Conservation (phyloP, 305 asterid genomes). For the Rubia peregrina region DNA sequence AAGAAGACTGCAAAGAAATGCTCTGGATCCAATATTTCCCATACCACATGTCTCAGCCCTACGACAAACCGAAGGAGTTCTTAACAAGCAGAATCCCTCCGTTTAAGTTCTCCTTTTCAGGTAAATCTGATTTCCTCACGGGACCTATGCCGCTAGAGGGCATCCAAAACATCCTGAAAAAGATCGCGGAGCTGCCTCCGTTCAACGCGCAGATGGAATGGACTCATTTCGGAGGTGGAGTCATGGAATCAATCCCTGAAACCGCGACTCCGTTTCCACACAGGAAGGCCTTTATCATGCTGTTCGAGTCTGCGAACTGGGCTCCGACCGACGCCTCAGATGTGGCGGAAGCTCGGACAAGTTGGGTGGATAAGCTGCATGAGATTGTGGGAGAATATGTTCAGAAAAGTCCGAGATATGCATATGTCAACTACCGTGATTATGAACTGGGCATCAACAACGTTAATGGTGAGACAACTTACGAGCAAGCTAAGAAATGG, state of each 20-base stretch:
- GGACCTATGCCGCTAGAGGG: background rate
- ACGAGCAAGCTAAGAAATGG: constrained; percentile 9
- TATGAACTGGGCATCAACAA: background rate
- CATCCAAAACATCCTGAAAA: background rate
- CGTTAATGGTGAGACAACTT: background rate
- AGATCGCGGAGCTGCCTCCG: background rate
- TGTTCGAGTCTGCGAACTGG: constrained; percentile 4
- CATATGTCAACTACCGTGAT: background rate
- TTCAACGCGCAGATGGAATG: background rate
- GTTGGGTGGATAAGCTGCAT: background rate
- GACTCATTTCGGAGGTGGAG: constrained; percentile 8
- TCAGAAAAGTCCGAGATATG: background rate
- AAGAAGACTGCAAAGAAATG: background rate
- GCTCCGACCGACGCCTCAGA: background rate
- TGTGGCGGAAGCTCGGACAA: background rate
- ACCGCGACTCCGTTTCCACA: background rate
- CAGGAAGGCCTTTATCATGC: background rate
- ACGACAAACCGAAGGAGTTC: background rate
- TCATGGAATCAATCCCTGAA: constrained; percentile 4
- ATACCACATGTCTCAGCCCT: constrained; percentile 1
- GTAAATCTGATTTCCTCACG: constrained; percentile 2
- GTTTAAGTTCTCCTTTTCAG: constrained; percentile 1
- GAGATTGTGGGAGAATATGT: constrained; percentile 3
- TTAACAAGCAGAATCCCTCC: constrained; percentile 8
- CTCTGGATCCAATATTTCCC: constrained; percentile 6